Base-by-base conservation (phyloP, 306 rosid genomes). In the Acacia crassicarpa region DNA sequence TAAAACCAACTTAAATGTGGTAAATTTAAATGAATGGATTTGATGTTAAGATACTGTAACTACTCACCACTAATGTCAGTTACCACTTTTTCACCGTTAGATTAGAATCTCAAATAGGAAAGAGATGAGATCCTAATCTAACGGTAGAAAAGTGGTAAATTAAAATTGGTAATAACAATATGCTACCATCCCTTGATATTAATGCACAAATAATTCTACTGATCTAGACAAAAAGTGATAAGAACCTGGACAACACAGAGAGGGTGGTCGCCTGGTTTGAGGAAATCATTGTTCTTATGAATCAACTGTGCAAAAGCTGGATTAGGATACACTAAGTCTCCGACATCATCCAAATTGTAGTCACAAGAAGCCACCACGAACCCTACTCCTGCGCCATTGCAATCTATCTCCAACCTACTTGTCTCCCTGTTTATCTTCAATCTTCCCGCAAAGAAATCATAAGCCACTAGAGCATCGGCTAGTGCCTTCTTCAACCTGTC, bases 271-370 rank as follows among this genome's bases (percentile, higher is more conserved):
- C 76, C 87, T 25, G 84, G 89, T 58, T 87, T 46, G 35, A 88
- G 68, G n/a, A 81, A 74, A 81, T 90, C 92, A 70, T 82, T 73
- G 75, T 78, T 75, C 79, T 75, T 82, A 32, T 74, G 87, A 86
- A 88, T 89, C 7, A 92, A 70, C 38, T 90, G 91, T 4, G 61
- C 82, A 81, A 92, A 92, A 77, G 91, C 94, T 53, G 93, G 88
- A 83, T 94, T 92, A 20, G 97, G 95, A 82, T 82, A 92, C 84
- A 75, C 91, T 82, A 94, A 80, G 54, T 90, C 91, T 13, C 95
- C 97, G 35, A 94, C 86, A 74, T 94, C 87, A 46, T 87, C 83
- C 68, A 62, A 62, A 13, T 62, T 27, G 35, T 25, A 25, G 38
- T 25, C 68, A 62, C 68, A 25, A 27, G 38, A 25, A 62, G 68